These are phyloP conservation scores for Globisporangium parvum DNA, from an alignment of 352 stramenopile genomes.

Conservation along the genomic window DNA sequence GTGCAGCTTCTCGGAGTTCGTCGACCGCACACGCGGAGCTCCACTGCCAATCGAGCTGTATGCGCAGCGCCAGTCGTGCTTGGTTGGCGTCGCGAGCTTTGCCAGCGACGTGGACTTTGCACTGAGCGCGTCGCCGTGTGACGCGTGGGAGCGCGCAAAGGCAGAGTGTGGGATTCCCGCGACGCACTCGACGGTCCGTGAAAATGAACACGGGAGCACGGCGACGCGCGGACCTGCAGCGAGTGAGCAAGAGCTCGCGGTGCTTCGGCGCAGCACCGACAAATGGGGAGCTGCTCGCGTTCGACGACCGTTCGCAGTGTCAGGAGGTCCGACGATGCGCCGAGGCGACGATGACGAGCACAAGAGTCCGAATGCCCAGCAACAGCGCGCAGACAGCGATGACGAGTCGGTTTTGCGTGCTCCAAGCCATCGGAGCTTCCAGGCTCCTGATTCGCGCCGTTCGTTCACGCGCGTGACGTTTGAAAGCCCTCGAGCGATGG, in stretches of 20 bases:
- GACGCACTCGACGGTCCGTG: neutral
- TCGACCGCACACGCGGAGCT: conserved; percentile 3
- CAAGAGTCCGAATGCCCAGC: neutral
- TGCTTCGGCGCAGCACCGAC: neutral
- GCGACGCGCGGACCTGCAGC: no score
- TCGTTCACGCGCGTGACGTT: conserved; percentile 9
- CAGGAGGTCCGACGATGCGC: neutral
- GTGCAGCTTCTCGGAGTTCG: conserved; percentile 29
- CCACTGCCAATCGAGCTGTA: conserved; percentile 33
- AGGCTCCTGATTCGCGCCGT: neutral
- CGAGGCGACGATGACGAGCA: neutral
- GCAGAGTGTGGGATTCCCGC: conserved; percentile 25
- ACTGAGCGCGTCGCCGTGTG: conserved; percentile 24
- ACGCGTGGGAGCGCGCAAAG: conserved; percentile 33
- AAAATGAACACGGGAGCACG: neutral
- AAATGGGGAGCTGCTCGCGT: neutral
- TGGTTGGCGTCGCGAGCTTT: conserved; percentile 56
- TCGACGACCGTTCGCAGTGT: neutral
- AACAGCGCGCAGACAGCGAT: neutral
- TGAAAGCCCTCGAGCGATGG: neutral
- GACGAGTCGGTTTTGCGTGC: neutral
- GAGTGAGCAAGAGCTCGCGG: no score
- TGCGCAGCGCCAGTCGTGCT: conserved; percentile 29
- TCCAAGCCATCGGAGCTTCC: neutral
- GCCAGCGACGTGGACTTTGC: conserved; percentile 39